These are phyloP conservation scores for Coleophoma eucalyptorum DNA, from an alignment of 2,329 filamentous ascomycete genomes.

Conservation along the genomic window DNA sequence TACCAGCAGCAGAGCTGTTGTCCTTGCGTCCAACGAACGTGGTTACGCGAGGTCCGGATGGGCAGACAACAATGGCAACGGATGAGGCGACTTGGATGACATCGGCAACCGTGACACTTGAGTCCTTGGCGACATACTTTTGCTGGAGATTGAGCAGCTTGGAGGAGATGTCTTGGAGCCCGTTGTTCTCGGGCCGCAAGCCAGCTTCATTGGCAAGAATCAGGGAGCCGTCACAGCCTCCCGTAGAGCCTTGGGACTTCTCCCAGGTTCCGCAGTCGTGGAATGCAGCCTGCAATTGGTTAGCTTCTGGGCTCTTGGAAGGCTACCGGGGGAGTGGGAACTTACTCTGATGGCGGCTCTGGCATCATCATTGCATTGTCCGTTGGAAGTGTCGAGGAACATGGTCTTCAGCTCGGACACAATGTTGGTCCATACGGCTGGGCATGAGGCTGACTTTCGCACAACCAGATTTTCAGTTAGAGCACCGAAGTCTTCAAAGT, in stretches of 20 bases:
- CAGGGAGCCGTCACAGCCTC: slow-evolving; percentile 14
- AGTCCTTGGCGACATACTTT: slow-evolving; percentile 1
- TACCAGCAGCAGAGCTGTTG: neutral
- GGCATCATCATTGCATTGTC: slow-evolving; percentile 15
- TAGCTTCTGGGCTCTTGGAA: neutral
- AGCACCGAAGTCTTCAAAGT: neutral
- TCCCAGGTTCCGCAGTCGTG: slow-evolving; percentile 16
- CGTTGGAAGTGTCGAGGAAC: slow-evolving; percentile 7
- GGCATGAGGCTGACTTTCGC: neutral
- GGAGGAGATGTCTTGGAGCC: slow-evolving; percentile 10
- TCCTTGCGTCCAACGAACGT: slow-evolving; percentile 14
- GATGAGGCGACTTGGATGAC: slow-evolving; percentile 12
- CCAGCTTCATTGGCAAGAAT: slow-evolving; percentile 7
- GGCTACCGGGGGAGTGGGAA: neutral
- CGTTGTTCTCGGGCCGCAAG: slow-evolving; percentile 10
- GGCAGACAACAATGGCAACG: slow-evolving; percentile 11
- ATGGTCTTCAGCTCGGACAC: neutral
- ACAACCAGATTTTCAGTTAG: neutral
- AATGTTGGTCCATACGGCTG: neutral
- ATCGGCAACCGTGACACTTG: slow-evolving; percentile 7
- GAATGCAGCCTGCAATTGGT: slow-evolving; percentile 7
- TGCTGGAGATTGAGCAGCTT: slow-evolving; percentile 7
- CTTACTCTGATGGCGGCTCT: slow-evolving; percentile 13
- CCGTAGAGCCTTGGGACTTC: slow-evolving; percentile 6
- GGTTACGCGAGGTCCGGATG: slow-evolving; percentile 8